Base-by-base conservation (phyloP, 352 stramenopile species). In the Pythium monospermum region DNA sequence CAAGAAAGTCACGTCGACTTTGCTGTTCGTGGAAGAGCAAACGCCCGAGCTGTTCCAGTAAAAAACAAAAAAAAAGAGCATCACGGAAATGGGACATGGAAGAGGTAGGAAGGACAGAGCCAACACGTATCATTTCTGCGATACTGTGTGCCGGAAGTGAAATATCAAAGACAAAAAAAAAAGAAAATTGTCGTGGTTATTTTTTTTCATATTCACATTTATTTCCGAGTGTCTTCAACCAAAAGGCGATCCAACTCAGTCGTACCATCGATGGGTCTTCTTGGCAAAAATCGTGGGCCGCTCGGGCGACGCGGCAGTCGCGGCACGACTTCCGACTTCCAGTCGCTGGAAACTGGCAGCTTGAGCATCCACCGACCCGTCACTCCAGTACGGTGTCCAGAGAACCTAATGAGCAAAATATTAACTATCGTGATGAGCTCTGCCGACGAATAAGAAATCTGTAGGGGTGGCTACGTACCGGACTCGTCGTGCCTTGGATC, bases 21-120 rank as follows among this genome's bases (percentile, higher is more conserved):
- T 91, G 61, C 50, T 89, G 57, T 94, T 85, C 52, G 78, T 94
- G 32, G 83, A 94, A 53, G 83, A 94, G 43, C 83, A 94, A 59
- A 94, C 83, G 15, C 83, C 80, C 15, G 83, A 94, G 54, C 64
- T 94, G 18, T 94, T 94, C 59, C 80, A 94, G 69, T 93, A 85
- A 57, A 36, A 32, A 35, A 15, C 8, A 23, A 31, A n/a, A 28
- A 44, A 16, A 22, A 21, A 13, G n/a, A n/a, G n/a, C n/a, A n/a
- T n/a, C n/a, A n/a, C n/a, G n/a, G n/a, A n/a, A n/a, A n/a, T n/a
- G n/a, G n/a, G n/a, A n/a, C n/a, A n/a, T n/a, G n/a, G n/a, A n/a
- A n/a, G n/a, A n/a, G n/a, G n/a, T n/a, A n/a, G n/a, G n/a, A n/a
- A n/a, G n/a, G n/a, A n/a, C n/a, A n/a, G n/a, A n/a, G n/a, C n/a